Evolutionary conservation across 768 basidiomycete species (phyloP).

Genomic region (Boletellus emodensis): DNA sequence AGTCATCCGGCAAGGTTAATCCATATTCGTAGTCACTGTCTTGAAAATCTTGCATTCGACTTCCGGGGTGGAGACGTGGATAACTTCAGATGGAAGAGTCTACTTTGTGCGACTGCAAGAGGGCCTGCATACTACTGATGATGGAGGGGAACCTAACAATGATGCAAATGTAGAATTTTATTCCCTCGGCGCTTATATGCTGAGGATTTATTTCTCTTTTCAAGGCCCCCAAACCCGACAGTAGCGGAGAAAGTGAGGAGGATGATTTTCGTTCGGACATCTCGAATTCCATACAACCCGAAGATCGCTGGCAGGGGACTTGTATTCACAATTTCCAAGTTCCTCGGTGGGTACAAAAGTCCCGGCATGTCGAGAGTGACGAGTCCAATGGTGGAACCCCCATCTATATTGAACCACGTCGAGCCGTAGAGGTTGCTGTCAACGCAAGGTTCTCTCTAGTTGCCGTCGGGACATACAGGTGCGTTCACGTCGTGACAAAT

Average conservation of each 20-base stretch:
- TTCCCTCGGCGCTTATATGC: background rate
- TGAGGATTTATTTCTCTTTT: background rate
- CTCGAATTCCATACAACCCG: slow-evolving; percentile 6
- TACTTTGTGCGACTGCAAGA: slow-evolving; percentile 71
- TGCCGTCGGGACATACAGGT: slow-evolving; percentile 77
- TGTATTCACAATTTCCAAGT: slow-evolving; percentile 74
- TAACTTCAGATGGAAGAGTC: slow-evolving; percentile 79
- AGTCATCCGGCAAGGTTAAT: background rate
- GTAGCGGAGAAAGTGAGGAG: slow-evolving; percentile 8
- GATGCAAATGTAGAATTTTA: slow-evolving; percentile 31
- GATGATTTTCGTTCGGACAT: slow-evolving; percentile 1
- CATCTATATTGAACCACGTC: slow-evolving; percentile 60
- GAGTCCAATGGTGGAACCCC: slow-evolving; percentile 29
- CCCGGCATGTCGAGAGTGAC: slow-evolving; percentile 51
- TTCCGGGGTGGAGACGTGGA: slow-evolving; percentile 73
- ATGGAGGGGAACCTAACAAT: slow-evolving; percentile 51
- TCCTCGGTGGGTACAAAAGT: slow-evolving; percentile 79
- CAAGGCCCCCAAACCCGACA: slow-evolving; percentile 6
- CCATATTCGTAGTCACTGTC: slow-evolving; percentile 51
- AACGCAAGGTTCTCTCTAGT: slow-evolving; percentile 80
- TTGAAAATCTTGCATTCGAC: slow-evolving; percentile 54
- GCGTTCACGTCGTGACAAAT: background rate
- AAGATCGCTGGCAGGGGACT: slow-evolving; percentile 62
- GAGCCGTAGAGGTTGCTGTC: slow-evolving; percentile 61
- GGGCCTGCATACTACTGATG: slow-evolving; percentile 12